Evolutionary conservation across 2,329 filamentous ascomycete species (phyloP).

Genomic region (Alternaria alternata): DNA sequence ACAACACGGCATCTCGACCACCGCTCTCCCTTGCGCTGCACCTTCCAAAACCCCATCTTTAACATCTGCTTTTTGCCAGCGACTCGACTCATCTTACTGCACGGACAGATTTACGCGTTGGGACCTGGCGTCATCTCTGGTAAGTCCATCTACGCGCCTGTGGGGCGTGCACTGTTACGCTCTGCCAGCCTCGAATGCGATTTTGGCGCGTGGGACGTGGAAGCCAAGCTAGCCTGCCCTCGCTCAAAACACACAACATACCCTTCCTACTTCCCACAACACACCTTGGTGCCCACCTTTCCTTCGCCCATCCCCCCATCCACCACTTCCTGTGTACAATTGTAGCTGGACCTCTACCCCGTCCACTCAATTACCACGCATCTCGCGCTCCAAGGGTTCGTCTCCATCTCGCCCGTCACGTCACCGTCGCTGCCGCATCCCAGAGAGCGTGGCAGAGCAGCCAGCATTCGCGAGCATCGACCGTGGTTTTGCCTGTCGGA

Average conservation of each 20-base stretch:
- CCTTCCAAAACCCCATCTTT: conserved; percentile 9
- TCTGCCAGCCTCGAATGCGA: conserved; percentile 39
- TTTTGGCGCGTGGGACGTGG: conserved; percentile 40
- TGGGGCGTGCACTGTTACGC: conserved; percentile 42
- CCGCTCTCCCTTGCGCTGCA: conserved; percentile 20
- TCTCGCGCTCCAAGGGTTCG: conserved; percentile 40
- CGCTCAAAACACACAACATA: conserved; percentile 48
- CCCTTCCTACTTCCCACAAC: conserved; percentile 44
- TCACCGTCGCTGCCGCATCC: conserved; percentile 45
- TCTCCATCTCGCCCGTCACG: conserved; percentile 39
- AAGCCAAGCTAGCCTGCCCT: conserved; percentile 34
- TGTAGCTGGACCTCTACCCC: conserved; percentile 45
- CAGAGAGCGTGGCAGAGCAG: conserved; percentile 43
- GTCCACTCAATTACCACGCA: conserved; percentile 36
- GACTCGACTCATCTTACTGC: conserved; percentile 2
- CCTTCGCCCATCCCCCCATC: conserved; percentile 25
- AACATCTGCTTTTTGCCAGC: conserved; percentile 7
- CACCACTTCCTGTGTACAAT: conserved; percentile 34
- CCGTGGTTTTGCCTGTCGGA: conserved; percentile 33
- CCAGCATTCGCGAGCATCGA: conserved; percentile 40
- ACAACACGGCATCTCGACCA: conserved; percentile 22
- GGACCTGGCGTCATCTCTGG: conserved; percentile 27
- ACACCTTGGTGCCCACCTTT: conserved; percentile 46
- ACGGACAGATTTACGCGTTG: conserved; percentile 34
- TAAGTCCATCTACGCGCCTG: conserved; percentile 44